Evolutionary conservation across 768 basidiomycete genomes (phyloP).

Genomic region (Podaxis rugospora): DNA sequence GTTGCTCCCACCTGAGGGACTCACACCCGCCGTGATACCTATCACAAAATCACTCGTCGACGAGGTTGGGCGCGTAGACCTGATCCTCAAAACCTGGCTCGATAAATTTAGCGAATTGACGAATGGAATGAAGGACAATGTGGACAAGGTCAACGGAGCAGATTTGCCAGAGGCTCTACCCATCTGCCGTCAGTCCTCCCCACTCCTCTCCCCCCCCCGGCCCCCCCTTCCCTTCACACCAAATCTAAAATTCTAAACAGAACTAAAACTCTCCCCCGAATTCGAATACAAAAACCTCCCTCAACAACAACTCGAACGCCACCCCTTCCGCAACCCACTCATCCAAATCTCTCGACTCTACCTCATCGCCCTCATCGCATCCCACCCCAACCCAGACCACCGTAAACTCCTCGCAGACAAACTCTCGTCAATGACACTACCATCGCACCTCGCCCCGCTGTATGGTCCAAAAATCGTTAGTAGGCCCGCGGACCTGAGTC

Average conservation of each 20-base stretch:
- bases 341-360: constrained; percentile 5
- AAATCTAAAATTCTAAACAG: neutral
- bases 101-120: constrained; percentile 2
- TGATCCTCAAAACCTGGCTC: constrained; percentile 4
- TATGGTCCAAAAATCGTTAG: constrained; percentile 4
- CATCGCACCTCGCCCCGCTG: neutral
- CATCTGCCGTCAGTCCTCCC: constrained; percentile 1
- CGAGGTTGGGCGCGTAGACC: constrained; percentile 1
- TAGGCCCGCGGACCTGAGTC: constrained; percentile 1
- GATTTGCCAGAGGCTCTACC: constrained; percentile 5
- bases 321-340: constrained; percentile 1
- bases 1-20: neutral
- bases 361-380: constrained; percentile 3
- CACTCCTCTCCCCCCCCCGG: neutral
- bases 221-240: too few species aligned
- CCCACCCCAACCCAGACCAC: constrained; percentile 5
- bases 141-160: constrained; percentile 1
- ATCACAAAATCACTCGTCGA: constrained; percentile 2
- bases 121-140: neutral
- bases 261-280: neutral
- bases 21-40: constrained; percentile 1
- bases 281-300: constrained; percentile 2
- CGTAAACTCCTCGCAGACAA: constrained; percentile 3
- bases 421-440: neutral
- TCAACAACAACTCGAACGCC: constrained; percentile 2